Evolutionary conservation across 345 rosid genomes (phyloP).

Genomic region (Eucalyptus lansdowneana): DNA sequence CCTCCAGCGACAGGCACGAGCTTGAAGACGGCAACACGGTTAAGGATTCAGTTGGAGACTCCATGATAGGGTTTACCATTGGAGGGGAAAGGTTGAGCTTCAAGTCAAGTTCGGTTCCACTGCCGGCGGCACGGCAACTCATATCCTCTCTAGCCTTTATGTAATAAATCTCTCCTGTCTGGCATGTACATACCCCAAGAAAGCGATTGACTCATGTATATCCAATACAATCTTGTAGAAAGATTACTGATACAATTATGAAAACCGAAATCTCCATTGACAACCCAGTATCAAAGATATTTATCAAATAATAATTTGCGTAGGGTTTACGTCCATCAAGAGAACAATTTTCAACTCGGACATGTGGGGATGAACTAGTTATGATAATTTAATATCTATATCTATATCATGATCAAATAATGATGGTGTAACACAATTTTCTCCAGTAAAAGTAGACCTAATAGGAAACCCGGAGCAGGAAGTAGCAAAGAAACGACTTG

Average conservation of each 20-base stretch:
- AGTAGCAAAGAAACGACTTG: not conserved
- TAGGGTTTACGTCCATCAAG: not conserved
- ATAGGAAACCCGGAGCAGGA: not conserved
- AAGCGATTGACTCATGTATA: not conserved
- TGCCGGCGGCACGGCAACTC: not conserved
- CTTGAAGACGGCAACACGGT: slow-evolving; percentile 1
- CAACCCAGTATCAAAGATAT: not conserved
- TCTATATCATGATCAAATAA: not conserved
- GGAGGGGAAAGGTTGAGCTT: not conserved
- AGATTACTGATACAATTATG: not conserved
- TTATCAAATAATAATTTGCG: not conserved
- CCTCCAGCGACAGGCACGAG: slow-evolving; percentile 19
- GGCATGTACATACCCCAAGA: not conserved
- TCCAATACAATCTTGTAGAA: not conserved
- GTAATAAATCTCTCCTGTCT: not conserved
- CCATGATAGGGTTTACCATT: not conserved
- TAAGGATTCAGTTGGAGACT: not conserved
- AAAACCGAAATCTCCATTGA: not conserved
- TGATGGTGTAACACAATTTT: not conserved
- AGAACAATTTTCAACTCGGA: not conserved
- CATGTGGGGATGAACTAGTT: not conserved
- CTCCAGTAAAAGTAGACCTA: not conserved
- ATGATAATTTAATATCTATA: not conserved
- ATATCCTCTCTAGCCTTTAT: not conserved
- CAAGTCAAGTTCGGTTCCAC: not conserved